Percentiles rank a stretch among this genome's conserved stretches.
phyloP scores from a whole-genome alignment of 352 stramenopile genomes.

The Phytopythium boreale region DNA sequence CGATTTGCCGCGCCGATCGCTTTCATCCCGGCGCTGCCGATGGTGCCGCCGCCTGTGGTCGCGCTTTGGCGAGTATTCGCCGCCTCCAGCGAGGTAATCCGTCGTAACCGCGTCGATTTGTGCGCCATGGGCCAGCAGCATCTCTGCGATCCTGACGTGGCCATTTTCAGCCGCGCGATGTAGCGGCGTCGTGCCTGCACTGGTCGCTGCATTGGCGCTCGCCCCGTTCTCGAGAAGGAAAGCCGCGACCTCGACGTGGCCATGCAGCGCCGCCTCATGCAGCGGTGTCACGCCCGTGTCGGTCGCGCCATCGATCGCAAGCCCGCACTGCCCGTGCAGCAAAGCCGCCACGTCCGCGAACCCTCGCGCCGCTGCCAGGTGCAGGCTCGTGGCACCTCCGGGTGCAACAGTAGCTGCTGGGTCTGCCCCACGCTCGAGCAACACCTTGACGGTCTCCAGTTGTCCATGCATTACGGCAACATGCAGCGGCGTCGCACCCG shows the following conservation, averaged over 20 bases:
- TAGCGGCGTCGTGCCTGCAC: constrained; percentile 45
- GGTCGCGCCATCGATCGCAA: constrained; percentile 35
- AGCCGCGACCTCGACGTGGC: constrained; percentile 37
- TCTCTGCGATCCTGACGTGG: constrained; percentile 43
- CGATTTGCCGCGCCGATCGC: constrained; percentile 14
- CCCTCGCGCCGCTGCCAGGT: constrained; percentile 47
- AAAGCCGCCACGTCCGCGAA: constrained; percentile 40
- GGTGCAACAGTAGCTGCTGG: constrained; percentile 33
- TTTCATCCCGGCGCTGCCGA: constrained; percentile 10
- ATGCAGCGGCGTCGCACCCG: constrained; percentile 52
- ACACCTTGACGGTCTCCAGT: constrained; percentile 47
- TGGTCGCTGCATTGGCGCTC: constrained; percentile 47
- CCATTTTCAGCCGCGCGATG: constrained; percentile 51
- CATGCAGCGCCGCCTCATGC: constrained; percentile 46
- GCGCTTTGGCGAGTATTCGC: constrained; percentile 6
- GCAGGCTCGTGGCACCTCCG: constrained; percentile 38
- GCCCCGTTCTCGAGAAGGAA: constrained; percentile 37
- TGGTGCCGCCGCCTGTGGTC: not conserved
- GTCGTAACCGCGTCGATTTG: constrained; percentile 56
- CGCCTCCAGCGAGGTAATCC: constrained; percentile 32
- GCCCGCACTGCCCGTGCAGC: constrained; percentile 30
- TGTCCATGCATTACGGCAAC: constrained; percentile 60
- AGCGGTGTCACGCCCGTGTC: constrained; percentile 42
- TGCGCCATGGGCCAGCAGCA: constrained; percentile 47
- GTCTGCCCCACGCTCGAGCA: constrained; percentile 41